A percentile compares a stretch with the other conserved stretches of the same genome.
Evolutionary conservation across 306 rosid genomes (phyloP).

Genomic region (Luffa acutangula): DNA sequence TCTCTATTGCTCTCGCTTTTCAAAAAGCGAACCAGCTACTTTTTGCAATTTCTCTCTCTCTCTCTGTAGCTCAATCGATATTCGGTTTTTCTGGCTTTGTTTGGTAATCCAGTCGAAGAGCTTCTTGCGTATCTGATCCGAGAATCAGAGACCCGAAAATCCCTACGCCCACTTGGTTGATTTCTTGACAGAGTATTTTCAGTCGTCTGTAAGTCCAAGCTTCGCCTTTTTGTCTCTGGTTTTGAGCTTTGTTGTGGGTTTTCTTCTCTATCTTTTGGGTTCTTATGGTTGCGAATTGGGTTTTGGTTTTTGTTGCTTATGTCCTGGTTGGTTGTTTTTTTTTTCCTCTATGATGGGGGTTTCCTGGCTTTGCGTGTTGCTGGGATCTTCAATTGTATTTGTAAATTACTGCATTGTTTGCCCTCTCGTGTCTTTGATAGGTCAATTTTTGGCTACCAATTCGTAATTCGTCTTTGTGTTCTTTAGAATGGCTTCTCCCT

Average conservation of each 20-base stretch:
- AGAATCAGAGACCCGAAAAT: constrained; percentile 19
- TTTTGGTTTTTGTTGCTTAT: neutral
- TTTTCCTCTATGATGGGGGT: neutral
- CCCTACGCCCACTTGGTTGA: neutral
- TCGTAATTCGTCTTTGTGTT: neutral
- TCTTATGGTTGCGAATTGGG: neutral
- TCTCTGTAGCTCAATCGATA: neutral
- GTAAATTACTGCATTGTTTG: neutral
- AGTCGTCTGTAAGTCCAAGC: constrained; percentile 53
- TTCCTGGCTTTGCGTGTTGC: neutral
- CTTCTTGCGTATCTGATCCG: constrained; percentile 36
- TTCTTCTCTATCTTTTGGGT: neutral
- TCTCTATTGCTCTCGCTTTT: neutral
- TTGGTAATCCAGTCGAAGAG: constrained; percentile 16
- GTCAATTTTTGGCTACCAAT: constrained; percentile 1
- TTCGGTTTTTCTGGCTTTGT: constrained; percentile 9
- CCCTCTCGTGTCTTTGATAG: neutral
- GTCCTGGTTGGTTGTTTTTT: no score
- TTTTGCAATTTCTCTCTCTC: neutral
- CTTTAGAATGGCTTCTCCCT: neutral
- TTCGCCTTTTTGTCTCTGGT: neutral
- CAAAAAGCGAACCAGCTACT: constrained; percentile 11
- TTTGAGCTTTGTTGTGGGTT: neutral
- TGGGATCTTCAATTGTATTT: neutral
- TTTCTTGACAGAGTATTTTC: neutral